Percentiles rank a stretch among this genome's conserved stretches.
Conservation (phyloP, 148 eudicot species). For the Pouteria glomerata region DNA sequence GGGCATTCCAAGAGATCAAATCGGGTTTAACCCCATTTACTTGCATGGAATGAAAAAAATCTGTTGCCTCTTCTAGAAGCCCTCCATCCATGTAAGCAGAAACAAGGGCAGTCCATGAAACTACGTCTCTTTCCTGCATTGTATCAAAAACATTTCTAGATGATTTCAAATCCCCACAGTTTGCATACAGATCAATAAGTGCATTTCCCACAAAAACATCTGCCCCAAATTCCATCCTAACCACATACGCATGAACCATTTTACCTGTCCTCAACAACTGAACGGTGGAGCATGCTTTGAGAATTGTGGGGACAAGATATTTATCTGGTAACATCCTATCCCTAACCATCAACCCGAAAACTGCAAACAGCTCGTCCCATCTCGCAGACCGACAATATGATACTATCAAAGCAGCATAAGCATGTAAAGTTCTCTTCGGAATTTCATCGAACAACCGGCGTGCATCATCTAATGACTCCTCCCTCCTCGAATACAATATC, state of each 20-base stretch:
- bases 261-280: slow-evolving; percentile 27
- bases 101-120: slow-evolving; percentile 61
- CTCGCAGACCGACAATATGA: slow-evolving; percentile 29
- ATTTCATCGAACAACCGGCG: slow-evolving; percentile 55
- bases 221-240: slow-evolving; percentile 30
- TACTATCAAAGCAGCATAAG: slow-evolving; percentile 47
- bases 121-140: slow-evolving; percentile 47
- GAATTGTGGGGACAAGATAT: slow-evolving; percentile 47
- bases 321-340: slow-evolving; percentile 48
- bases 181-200: slow-evolving; percentile 57
- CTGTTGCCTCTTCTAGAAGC: slow-evolving; percentile 30
- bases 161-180: slow-evolving; percentile 40
- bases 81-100: slow-evolving; percentile 46
- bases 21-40: slow-evolving; percentile 39
- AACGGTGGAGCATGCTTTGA: slow-evolving; percentile 46
- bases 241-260: slow-evolving; percentile 56
- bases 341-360: slow-evolving; percentile 32
- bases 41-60: slow-evolving; percentile 42
- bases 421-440: slow-evolving; percentile 26
- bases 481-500: slow-evolving; percentile 18
- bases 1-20: slow-evolving; percentile 53
- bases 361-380: slow-evolving; percentile 42
- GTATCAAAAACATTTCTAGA: slow-evolving; percentile 41
- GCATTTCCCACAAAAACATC: slow-evolving; percentile 54
- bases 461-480: slow-evolving; percentile 44